phyloP scores from a whole-genome alignment of 2,329 filamentous ascomycete genomes.

The Exophiala alcalophila region DNA sequence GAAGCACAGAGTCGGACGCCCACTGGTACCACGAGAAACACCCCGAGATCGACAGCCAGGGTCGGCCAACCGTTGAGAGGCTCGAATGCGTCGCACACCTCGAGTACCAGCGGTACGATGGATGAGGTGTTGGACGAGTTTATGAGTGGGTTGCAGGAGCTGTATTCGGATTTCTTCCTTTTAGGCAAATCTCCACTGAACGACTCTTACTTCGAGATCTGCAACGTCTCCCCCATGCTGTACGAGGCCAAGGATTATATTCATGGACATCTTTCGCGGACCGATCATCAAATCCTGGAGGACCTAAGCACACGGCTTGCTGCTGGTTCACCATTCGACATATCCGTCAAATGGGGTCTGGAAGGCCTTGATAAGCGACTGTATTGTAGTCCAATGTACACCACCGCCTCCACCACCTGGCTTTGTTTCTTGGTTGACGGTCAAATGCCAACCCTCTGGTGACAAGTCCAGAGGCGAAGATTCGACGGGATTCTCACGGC shows the following conservation, averaged over 20 bases:
- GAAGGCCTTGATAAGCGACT: conserved; percentile 29
- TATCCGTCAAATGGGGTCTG: conserved; percentile 32
- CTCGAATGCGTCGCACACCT: conserved; percentile 13
- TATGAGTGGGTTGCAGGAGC: conserved; percentile 27
- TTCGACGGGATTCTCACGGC: not conserved
- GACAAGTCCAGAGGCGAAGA: conserved; percentile 7
- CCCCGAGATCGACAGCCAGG: conserved; percentile 13
- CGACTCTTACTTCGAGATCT: conserved; percentile 33
- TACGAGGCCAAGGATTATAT: conserved; percentile 31
- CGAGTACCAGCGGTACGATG: conserved; percentile 18
- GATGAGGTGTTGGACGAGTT: conserved; percentile 31
- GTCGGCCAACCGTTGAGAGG: conserved; percentile 5
- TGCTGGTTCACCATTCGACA: conserved; percentile 25
- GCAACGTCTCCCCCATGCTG: conserved; percentile 32
- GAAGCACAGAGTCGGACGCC: conserved; percentile 24
- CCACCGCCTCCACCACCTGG: conserved; percentile 29
- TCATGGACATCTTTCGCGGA: conserved; percentile 32
- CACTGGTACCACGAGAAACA: conserved; percentile 9
- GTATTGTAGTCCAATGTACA: conserved; percentile 34
- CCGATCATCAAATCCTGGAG: conserved; percentile 21
- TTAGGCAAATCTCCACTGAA: conserved; percentile 30
- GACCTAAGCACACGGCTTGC: conserved; percentile 27
- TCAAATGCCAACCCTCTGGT: conserved; percentile 28
- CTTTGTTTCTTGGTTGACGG: conserved; percentile 32
- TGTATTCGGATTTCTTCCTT: conserved; percentile 34